Conservation (phyloP, 2,329 filamentous ascomycete genomes). For the Ustulina deusta region DNA sequence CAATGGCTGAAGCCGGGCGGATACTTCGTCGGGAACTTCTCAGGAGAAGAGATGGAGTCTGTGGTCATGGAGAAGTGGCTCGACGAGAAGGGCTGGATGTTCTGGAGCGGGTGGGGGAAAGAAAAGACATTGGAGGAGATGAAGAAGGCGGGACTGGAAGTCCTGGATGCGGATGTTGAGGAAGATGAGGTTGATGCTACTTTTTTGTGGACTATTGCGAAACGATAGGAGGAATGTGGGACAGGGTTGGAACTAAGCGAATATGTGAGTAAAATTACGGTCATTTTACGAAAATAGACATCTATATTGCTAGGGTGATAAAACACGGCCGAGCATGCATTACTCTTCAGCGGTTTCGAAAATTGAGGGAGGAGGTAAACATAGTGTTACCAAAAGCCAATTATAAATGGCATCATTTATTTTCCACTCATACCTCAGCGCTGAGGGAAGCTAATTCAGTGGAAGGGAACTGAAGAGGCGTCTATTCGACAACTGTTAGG, state of each 20-base stretch:
- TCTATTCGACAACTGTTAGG: not conserved
- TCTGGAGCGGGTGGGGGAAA: conserved; percentile 57
- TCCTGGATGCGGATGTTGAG: conserved; percentile 50
- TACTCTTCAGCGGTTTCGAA: no score
- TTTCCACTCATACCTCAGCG: no score
- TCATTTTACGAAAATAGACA: no score
- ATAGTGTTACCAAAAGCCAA: not conserved
- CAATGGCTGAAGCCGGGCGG: conserved; percentile 66
- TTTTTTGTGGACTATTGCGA: conserved; percentile 58
- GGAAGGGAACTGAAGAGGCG: no score
- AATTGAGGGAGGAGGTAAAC: not conserved
- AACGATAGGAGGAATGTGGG: conserved; percentile 18
- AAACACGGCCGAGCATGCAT: no score
- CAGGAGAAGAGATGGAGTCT: conserved; percentile 47
- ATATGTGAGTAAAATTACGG: no score
- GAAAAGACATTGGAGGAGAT: conserved; percentile 51
- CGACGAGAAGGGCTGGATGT: conserved; percentile 57
- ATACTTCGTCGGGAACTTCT: conserved; percentile 62
- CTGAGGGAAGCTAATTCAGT: no score
- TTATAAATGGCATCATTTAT: not conserved
- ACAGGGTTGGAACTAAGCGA: not conserved
- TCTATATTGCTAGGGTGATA: no score
- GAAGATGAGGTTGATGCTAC: conserved; percentile 52
- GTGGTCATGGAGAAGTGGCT: conserved; percentile 55
- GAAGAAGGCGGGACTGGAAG: conserved; percentile 51